Percentiles rank a stretch among this genome's conserved stretches.
These are phyloP conservation scores for Kalanchoe fedtschenkoi DNA, from an alignment of 164 flowering plant species.

Conservation along the genomic window DNA sequence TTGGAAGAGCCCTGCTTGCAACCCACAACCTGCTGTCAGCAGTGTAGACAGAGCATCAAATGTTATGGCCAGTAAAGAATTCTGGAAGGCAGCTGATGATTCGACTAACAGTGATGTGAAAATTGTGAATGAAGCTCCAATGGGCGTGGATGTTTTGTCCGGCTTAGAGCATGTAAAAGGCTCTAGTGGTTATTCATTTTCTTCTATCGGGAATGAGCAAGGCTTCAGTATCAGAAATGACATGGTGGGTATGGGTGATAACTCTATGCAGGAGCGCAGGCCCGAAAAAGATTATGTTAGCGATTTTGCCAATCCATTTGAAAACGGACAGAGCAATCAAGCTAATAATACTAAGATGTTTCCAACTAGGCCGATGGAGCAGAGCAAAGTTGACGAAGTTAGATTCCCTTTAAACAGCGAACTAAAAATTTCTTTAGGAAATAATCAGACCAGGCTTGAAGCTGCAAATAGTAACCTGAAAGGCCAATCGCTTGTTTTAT, in stretches of 20 bases:
- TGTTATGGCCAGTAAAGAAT: neutral
- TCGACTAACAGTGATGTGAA: neutral
- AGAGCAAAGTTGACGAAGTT: slow-evolving; percentile 9
- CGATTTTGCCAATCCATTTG: slow-evolving; percentile 4
- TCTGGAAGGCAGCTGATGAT: slow-evolving; percentile 2
- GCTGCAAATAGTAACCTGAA: slow-evolving; percentile 11
- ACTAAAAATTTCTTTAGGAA: slow-evolving; percentile 15
- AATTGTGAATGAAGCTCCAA: neutral
- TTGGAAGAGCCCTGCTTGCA: neutral
- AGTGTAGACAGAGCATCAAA: neutral
- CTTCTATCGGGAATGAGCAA: slow-evolving; percentile 15
- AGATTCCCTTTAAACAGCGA: slow-evolving; percentile 11
- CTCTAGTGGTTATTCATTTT: slow-evolving; percentile 13
- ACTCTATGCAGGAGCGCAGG: neutral
- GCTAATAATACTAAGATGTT: slow-evolving; percentile 5
- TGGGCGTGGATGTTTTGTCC: slow-evolving; percentile 7
- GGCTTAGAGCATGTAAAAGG: slow-evolving; percentile 9
- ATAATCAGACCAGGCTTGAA: slow-evolving; percentile 5
- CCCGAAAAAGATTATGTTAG: slow-evolving; percentile 8
- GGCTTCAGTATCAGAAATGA: slow-evolving; percentile 4
- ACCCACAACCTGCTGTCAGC: neutral
- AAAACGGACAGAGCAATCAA: slow-evolving; percentile 9
- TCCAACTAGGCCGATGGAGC: slow-evolving; percentile 8
- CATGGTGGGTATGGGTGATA: neutral
- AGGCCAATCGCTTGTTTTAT: slow-evolving; percentile 12